Conservation (phyloP, 2,329 filamentous ascomycete species). For the Xylaria sp. region DNA sequence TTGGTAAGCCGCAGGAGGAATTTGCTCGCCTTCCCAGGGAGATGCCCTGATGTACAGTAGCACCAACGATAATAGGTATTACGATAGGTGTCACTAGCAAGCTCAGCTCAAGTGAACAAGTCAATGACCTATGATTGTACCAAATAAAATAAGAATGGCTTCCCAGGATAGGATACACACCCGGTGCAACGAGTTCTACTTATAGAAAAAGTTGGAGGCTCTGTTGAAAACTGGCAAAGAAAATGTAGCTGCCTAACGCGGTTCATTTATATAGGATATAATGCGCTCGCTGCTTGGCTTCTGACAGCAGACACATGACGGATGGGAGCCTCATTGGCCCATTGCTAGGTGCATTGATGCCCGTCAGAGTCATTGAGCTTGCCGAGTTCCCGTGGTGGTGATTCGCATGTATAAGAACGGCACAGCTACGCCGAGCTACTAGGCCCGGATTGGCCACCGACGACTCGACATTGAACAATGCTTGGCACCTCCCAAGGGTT, state of each 20-base stretch:
- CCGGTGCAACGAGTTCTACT: slow-evolving; percentile 10
- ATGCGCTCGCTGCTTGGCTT: slow-evolving; percentile 13
- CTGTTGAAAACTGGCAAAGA: background rate
- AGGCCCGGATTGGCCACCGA: slow-evolving; percentile 28
- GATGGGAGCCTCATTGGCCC: slow-evolving; percentile 27
- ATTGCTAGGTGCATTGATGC: slow-evolving; percentile 14
- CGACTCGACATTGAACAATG: slow-evolving; percentile 22
- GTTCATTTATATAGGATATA: slow-evolving; percentile 15
- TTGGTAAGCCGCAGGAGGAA: background rate
- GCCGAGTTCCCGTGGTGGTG: slow-evolving; percentile 32
- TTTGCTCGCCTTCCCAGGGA: slow-evolving; percentile 5
- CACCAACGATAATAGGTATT: background rate
- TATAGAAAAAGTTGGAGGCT: slow-evolving; percentile 9
- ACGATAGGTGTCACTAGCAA: slow-evolving; percentile 2
- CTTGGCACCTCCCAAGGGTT: slow-evolving; percentile 2
- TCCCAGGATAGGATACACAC: slow-evolving; percentile 17
- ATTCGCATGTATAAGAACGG: slow-evolving; percentile 22
- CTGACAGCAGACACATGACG: slow-evolving; percentile 7
- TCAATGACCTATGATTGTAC: background rate
- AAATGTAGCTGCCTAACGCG: slow-evolving; percentile 25
- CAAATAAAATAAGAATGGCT: background rate
- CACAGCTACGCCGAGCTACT: slow-evolving; percentile 25
- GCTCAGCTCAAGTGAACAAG: background rate
- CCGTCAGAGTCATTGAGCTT: slow-evolving; percentile 10
- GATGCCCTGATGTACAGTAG: slow-evolving; percentile 2